Percentiles rank a stretch among this genome's conserved stretches.
Evolutionary conservation across 179 eudicot genomes (phyloP).

Genomic region (Drosera spatulata): DNA sequence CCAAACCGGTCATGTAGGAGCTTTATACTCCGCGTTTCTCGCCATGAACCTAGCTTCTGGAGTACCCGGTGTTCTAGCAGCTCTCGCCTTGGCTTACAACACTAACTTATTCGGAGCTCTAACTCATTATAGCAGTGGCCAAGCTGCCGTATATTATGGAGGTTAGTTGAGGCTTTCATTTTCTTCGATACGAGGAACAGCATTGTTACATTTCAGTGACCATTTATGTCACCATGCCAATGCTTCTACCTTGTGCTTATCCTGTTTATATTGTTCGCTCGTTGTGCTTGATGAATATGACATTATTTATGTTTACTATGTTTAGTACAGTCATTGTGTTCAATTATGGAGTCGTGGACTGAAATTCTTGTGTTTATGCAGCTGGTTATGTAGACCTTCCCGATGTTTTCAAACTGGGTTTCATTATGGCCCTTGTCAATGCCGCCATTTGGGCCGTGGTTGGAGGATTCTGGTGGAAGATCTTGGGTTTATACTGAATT

Average conservation of each 20-base stretch:
- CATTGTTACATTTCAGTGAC: too few relatives aligned
- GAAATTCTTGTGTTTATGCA: conserved; percentile 18
- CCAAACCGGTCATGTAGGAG: conserved; percentile 81
- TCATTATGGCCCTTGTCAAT: conserved; percentile 59
- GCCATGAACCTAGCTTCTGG: conserved; percentile 75
- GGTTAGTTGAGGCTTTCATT: conserved; percentile 20
- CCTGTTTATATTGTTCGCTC: too few relatives aligned
- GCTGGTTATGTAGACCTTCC: conserved; percentile 86
- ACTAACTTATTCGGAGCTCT: conserved; percentile 68
- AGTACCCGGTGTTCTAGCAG: conserved; percentile 58
- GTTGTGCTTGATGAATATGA: too few relatives aligned
- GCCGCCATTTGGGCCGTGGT: conserved; percentile 59
- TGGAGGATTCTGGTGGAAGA: conserved; percentile 89
- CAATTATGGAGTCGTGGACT: neutral
- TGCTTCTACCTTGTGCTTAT: too few relatives aligned
- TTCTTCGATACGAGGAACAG: neutral
- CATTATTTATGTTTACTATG: neutral
- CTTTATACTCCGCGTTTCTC: conserved; percentile 61
- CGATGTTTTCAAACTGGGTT: conserved; percentile 70
- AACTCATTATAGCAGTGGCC: conserved; percentile 81
- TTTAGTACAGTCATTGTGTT: neutral
- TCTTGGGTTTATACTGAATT: conserved; percentile 70
- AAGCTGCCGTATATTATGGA: conserved; percentile 76
- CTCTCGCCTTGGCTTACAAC: conserved; percentile 59
- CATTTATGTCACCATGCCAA: too few relatives aligned